A percentile compares a stretch with the other conserved stretches of the same genome.
phyloP scores from a whole-genome alignment of 176 grass and related monocot genomes.

The Cenchrus americanus region DNA sequence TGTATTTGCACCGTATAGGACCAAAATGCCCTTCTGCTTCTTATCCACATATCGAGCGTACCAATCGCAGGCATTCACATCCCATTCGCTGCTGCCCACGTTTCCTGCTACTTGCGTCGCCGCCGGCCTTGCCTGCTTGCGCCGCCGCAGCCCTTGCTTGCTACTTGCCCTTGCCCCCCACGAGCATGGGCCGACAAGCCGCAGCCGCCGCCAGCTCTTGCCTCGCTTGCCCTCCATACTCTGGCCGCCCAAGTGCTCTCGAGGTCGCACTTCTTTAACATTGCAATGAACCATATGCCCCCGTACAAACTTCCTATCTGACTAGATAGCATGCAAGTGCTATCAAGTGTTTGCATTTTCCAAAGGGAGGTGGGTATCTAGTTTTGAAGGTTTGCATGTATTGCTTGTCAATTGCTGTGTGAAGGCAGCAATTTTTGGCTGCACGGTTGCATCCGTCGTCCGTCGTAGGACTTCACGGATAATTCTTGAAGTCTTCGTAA shows the following conservation, averaged over 20 bases:
- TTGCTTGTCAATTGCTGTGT: constrained; percentile 48
- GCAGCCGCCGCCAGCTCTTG: too few relatives aligned
- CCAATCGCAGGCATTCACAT: too few relatives aligned
- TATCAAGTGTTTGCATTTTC: not conserved
- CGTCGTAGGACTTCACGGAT: constrained; percentile 77
- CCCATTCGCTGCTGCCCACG: too few relatives aligned
- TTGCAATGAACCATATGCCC: not conserved
- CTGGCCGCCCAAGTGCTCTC: constrained; percentile 53
- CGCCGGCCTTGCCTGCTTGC: too few relatives aligned
- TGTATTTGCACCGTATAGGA: too few relatives aligned
- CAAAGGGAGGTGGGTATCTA: not conserved
- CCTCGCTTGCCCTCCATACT: too few relatives aligned
- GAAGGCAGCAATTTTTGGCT: constrained; percentile 76
- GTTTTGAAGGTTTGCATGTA: not conserved
- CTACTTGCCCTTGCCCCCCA: too few relatives aligned
- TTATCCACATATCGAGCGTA: too few relatives aligned
- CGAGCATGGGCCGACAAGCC: too few relatives aligned
- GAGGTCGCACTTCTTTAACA: constrained; percentile 46
- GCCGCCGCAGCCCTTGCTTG: too few relatives aligned
- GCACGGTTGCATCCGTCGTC: constrained; percentile 63
- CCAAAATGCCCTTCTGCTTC: too few relatives aligned
- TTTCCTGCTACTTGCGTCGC: too few relatives aligned
- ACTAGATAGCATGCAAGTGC: not conserved
- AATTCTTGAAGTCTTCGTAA: constrained; percentile 56
- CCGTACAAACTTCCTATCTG: not conserved